Evolutionary conservation across 2,329 filamentous ascomycete species (phyloP), one percentile per base, ranked within the genome.

Genomic region (Periconia sp.): DNA sequence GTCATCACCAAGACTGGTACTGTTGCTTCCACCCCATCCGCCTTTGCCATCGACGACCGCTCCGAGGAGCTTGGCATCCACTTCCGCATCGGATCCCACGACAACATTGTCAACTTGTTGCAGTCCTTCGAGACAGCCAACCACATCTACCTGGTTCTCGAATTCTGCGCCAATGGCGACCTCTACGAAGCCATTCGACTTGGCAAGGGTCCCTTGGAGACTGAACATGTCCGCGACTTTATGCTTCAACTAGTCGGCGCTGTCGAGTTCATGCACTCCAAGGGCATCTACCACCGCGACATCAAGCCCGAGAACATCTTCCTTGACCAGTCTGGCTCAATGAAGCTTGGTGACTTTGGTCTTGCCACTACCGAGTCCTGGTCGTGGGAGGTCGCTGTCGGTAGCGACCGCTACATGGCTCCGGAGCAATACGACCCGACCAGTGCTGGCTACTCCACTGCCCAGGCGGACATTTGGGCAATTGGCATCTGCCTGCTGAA

Each of bases 251-350:
- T 99, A 23, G 83, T 99, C 39, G 86, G 89, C 66, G 89, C 92
- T 36, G 88, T 99, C 36, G 85, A 89, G 50, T 92, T 90, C 72
- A 90, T 96, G 73, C 94, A 99, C 71, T 81, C 82, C 52, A 92
- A 92, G 70, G 92, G 90, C 54, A 83, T 97, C 66, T 96, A 91
- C 70, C 94, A 99, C 68, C 89, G 94, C 49, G 94, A 99, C 72
- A 96, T 99, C 82, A 99, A 99, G 77, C 94, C 94, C 0, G 94
- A 99, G 80, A 99, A 99, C 78, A 96, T 99, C 71, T 97, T 99
- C 71, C 80, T 99, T 52, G 88, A 86, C 46, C 83, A 92, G 48
- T 83, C 87, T 56, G 92, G 92, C 40, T 81, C 86, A 26, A 88
- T 97, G 88, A 99, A 99, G 76, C 84, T 99, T 24, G 94, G 94